Conservation (phyloP, 179 eudicot species). For the Vitellaria paradoxa region DNA sequence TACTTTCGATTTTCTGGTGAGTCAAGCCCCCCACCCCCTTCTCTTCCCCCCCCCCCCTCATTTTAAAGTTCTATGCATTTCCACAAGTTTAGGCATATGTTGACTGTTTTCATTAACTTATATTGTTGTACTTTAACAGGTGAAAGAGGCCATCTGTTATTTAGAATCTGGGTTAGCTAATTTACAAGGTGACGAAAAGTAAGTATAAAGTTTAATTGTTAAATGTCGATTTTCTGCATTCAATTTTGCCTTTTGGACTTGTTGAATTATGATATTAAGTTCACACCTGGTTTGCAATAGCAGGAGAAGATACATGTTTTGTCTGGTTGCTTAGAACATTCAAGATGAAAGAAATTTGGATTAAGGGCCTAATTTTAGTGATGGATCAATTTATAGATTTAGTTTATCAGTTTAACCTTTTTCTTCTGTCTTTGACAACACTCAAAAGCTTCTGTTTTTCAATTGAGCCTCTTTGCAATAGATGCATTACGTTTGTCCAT, state of each 20-base stretch:
- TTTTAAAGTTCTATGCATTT: background rate
- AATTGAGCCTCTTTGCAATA: background rate
- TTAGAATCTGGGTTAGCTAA: slow-evolving; percentile 44
- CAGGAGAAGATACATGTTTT: background rate
- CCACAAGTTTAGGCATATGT: background rate
- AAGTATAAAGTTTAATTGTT: slow-evolving; percentile 22
- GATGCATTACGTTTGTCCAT: background rate
- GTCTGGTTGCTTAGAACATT: background rate
- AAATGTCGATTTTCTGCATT: background rate
- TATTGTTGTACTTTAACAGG: slow-evolving; percentile 37
- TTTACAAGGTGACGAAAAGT: slow-evolving; percentile 53
- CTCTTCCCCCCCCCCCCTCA: too few species aligned
- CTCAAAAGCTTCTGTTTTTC: background rate
- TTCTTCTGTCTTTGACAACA: background rate
- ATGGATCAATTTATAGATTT: background rate
- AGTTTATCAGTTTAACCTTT: background rate
- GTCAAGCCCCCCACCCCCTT: slow-evolving; percentile 11
- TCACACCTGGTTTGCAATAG: background rate
- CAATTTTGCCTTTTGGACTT: background rate
- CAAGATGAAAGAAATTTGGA: background rate
- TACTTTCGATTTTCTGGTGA: slow-evolving; percentile 56
- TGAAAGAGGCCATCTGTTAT: slow-evolving; percentile 63
- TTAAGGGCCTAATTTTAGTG: background rate
- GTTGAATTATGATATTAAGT: background rate
- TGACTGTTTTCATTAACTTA: background rate